A percentile compares a stretch with the other conserved stretches of the same genome.
These are phyloP conservation scores for Haplosporangium sp. DNA, from an alignment of 371 early-diverging fungal genomes.

Conservation along the genomic window DNA sequence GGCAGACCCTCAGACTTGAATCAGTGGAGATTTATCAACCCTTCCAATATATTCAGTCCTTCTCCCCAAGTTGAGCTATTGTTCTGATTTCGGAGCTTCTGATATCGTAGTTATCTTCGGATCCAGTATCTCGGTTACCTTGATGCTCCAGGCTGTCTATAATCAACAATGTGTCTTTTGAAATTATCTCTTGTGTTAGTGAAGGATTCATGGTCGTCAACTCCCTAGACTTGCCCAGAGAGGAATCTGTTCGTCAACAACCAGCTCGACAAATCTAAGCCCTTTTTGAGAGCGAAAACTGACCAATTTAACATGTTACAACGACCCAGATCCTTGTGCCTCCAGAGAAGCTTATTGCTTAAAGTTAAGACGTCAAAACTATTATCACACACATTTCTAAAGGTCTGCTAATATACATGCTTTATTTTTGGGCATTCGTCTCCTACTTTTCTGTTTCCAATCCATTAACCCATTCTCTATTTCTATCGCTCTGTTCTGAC, in stretches of 20 bases:
- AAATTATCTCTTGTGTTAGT: not conserved
- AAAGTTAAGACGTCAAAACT: not conserved
- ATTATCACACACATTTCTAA: no score
- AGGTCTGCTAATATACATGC: not conserved
- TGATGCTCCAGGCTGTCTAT: not conserved
- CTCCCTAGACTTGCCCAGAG: not conserved
- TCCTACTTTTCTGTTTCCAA: not conserved
- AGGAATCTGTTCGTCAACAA: not conserved
- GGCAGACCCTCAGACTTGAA: not conserved
- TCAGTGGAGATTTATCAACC: not conserved
- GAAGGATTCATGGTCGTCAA: not conserved
- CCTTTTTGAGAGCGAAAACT: not conserved
- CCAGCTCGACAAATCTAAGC: not conserved
- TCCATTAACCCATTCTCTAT: slow-evolving; percentile 1
- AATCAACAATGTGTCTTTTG: not conserved
- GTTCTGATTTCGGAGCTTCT: not conserved
- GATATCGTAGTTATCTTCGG: not conserved
- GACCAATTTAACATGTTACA: not conserved
- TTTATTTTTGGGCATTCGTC: not conserved
- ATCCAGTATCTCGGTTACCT: not conserved
- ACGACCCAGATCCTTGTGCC: not conserved
- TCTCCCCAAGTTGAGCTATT: not conserved
- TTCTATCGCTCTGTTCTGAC: not conserved
- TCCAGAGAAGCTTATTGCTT: not conserved
- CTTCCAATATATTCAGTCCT: not conserved